Base-by-base conservation (phyloP, 345 rosid species). In the Pistacia integerrima region DNA sequence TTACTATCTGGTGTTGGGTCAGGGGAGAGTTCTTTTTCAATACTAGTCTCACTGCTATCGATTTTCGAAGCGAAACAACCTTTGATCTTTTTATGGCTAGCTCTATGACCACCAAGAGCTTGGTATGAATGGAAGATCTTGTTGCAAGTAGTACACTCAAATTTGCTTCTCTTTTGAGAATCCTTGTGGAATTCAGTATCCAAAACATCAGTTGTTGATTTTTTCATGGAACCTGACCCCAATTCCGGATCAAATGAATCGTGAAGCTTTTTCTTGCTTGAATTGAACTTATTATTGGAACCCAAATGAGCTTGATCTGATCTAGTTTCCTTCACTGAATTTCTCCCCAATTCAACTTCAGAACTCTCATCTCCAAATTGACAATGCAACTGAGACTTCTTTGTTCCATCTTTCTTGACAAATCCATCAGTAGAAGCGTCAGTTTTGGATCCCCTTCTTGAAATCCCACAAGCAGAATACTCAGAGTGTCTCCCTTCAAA, bases 31-130 rank as follows among this genome's bases (percentile, higher is more conserved):
- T 81, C 77, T n/a, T 78, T 74, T 71, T 84, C 83, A 36, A 77
- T 68, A 73, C 82, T 81, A 28, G 51, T 84, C 46, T 83, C 89
- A 36, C 25, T 74, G 81, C 72, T 76, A 46, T 84, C 86, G 60
- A 67, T 35, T 80, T 69, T 86, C 2, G 85, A 77, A 44, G 77
- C 68, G 52, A 60, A 80, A 61, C 83, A 77, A 59, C 83, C 87
- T 76, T 77, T 88, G 69, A 18, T 62, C 77, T 88, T 92, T 18
- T 70, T 91, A 58, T 92, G 97, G 82, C 93, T 90, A 5, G 93
- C 93, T 75, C 92, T 90, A 52, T 94, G 98, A 9, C 98, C 97
- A n/a, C 97, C 96, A 14, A 94, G 85, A 69, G 94, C 97, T 87
- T 92, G 98, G 77, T 92, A 91, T 12, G 98, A 88, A 5, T 79